Evolutionary conservation across 768 basidiomycete species (phyloP).

Genomic region (Naganishia onofrii): DNA sequence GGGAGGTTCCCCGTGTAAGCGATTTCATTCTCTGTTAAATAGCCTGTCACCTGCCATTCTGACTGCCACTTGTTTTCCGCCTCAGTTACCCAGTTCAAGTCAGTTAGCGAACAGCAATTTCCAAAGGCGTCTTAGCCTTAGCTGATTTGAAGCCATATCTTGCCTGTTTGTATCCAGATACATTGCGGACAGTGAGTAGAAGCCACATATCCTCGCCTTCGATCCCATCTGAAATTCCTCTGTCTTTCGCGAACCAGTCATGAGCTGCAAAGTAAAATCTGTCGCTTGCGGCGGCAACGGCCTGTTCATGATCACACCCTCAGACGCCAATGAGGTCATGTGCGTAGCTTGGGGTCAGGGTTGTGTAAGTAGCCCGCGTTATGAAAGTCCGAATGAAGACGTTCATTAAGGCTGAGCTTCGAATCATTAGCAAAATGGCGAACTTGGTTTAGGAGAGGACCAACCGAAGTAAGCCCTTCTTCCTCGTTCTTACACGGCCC

Average conservation of each 20-base stretch:
- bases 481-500: constrained; percentile 40
- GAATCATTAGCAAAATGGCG: constrained; percentile 55
- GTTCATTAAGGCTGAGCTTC: constrained; percentile 48
- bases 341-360: constrained; percentile 61
- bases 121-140: too few relatives aligned
- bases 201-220: constrained; percentile 21
- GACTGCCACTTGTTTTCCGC: constrained; percentile 14
- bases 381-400: constrained; percentile 23
- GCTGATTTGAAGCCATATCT: too few relatives aligned
- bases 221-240: constrained; percentile 18
- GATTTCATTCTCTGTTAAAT: background rate
- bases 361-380: constrained; percentile 10
- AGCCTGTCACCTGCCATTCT: background rate
- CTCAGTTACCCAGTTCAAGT: constrained; percentile 55
- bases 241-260: constrained; percentile 21
- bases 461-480: constrained; percentile 56
- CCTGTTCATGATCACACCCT: constrained; percentile 73
- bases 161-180: constrained; percentile 55
- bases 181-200: constrained; percentile 80
- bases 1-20: constrained; percentile 39
- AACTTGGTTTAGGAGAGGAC: constrained; percentile 75
- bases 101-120: background rate
- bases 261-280: constrained; percentile 64
- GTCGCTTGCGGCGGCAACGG: constrained; percentile 82
- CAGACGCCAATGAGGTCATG: constrained; percentile 72